Percentiles rank a stretch among this genome's conserved stretches.
Evolutionary conservation across 129 eudicot species (phyloP).

Genomic region (Flaveria trinervia): DNA sequence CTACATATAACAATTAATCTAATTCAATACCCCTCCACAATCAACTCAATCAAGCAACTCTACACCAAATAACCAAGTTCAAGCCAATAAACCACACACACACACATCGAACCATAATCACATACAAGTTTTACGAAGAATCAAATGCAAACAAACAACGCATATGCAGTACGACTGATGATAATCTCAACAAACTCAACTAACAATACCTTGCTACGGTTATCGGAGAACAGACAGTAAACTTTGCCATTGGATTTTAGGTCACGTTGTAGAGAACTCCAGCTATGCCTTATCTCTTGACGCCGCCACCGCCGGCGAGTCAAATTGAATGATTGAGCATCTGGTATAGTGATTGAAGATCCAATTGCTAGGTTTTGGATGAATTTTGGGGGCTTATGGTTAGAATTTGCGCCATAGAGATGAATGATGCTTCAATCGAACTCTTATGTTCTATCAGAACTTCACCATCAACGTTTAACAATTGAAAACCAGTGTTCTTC

Average conservation of each 20-base stretch:
- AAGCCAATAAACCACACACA: neutral
- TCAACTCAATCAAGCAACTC: neutral
- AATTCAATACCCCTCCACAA: neutral
- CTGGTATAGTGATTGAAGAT: neutral
- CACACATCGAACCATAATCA: neutral
- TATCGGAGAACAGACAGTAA: slow-evolving; percentile 57
- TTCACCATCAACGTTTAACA: neutral
- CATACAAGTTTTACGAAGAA: neutral
- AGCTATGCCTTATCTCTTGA: slow-evolving; percentile 29
- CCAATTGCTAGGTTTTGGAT: slow-evolving; percentile 19
- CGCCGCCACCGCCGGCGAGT: slow-evolving; percentile 15
- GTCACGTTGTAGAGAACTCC: slow-evolving; percentile 35
- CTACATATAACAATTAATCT: neutral
- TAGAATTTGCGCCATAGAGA: slow-evolving; percentile 28
- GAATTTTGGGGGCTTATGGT: slow-evolving; percentile 11
- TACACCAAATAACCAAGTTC: neutral
- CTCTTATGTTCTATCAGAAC: slow-evolving; percentile 4
- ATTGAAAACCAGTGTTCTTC: neutral
- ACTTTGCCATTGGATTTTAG: slow-evolving; percentile 46
- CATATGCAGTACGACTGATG: neutral
- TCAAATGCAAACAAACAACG: neutral
- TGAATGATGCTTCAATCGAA: slow-evolving; percentile 3
- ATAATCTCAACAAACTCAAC: neutral
- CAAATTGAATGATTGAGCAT: slow-evolving; percentile 6
- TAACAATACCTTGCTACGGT: slow-evolving; percentile 52